Evolutionary conservation across 805 yeast species (phyloP), one percentile per base, ranked within the genome.

Genomic region (Maudiozyma turicensis): DNA sequence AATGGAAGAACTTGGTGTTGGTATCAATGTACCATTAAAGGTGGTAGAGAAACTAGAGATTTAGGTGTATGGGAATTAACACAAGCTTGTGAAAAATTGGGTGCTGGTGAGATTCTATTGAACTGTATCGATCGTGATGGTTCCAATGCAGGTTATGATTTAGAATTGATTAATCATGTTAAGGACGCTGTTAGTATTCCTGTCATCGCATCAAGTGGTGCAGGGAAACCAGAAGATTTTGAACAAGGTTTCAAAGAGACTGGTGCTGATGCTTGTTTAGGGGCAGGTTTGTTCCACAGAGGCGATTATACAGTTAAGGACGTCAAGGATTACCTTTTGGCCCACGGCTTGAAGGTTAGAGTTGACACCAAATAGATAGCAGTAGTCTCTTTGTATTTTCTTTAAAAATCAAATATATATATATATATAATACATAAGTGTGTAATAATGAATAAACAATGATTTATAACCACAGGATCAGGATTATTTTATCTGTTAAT

Each of bases 111-210:
- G 68, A 79, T 93, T 40, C 71, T 93, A 41, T 72, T 93, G 54
- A 93, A 93, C 66, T 91, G 98, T 63, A 93, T 93, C 52, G 99
- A 93, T 66, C 88, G 87, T 68, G 99, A 93, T 66, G 99, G 99
- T 9, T 80, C 96, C 9, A 95, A 93, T 64, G 82, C 90, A 26
- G 99, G 99, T 0, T 93, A 79, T 61, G 97, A 93, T 59, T 72
- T 88, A 49, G 98, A 93, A 64, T 73, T 93, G 46, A 80, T 93
- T 43, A 70, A 77, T 26, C 91, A 84, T 58, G 81, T 88, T 50
- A 93, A 93, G 58, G 58, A 71, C 1, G 81, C 85, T 0, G 95
- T 88, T 6, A 70, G 72, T 0, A 84, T 95, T 44, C 99, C 99
- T 0, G 97, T 93, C 2, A 93, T 93, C 65, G 98, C 99, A 0